A percentile compares a stretch with the other conserved stretches of the same genome.
Conservation (phyloP, 2,329 filamentous ascomycete genomes). For the Clarireedia paspali region DNA sequence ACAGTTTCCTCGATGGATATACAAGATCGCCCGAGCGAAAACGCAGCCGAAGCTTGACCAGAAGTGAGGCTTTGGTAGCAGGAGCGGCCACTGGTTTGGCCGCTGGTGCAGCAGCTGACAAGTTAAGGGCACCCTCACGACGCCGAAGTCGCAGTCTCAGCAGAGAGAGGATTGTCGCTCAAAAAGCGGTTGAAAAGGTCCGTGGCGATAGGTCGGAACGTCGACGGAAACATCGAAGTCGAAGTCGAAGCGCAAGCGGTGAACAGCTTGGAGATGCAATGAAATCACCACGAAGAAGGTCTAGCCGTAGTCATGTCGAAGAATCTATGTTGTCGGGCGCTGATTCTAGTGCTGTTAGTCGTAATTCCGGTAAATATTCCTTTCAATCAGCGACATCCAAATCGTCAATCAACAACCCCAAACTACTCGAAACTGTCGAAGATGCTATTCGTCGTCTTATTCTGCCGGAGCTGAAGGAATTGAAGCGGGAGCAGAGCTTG, state of each 20-base stretch:
- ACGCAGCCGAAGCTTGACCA: conserved; percentile 26
- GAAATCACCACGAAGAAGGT: conserved; percentile 39
- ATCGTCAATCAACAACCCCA: conserved; percentile 66
- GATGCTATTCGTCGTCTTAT: conserved; percentile 68
- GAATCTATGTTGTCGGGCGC: conserved; percentile 36
- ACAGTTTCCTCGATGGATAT: conserved; percentile 56
- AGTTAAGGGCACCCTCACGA: conserved; percentile 50
- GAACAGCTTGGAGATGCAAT: conserved; percentile 36
- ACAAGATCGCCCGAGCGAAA: conserved; percentile 26
- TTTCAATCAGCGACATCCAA: conserved; percentile 46
- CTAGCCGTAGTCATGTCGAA: conserved; percentile 43
- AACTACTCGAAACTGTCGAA: conserved; percentile 63
- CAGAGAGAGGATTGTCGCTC: conserved; percentile 54
- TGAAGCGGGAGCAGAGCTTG: conserved; percentile 84
- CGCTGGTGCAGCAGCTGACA: conserved; percentile 33
- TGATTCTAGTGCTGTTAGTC: conserved; percentile 52
- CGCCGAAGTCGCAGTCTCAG: conserved; percentile 56
- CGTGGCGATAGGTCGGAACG: conserved; percentile 41
- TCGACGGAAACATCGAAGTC: conserved; percentile 34
- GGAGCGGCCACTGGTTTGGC: conserved; percentile 35
- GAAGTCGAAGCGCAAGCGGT: conserved; percentile 39
- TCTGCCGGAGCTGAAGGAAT: conserved; percentile 79
- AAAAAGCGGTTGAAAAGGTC: conserved; percentile 63
- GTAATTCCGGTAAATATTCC: conserved; percentile 50
- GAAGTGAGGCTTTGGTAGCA: conserved; percentile 22